A percentile compares a stretch with the other conserved stretches of the same genome.
These are phyloP conservation scores for Botrytis byssoidea DNA, from an alignment of 2,329 filamentous ascomycete species.

Conservation along the genomic window DNA sequence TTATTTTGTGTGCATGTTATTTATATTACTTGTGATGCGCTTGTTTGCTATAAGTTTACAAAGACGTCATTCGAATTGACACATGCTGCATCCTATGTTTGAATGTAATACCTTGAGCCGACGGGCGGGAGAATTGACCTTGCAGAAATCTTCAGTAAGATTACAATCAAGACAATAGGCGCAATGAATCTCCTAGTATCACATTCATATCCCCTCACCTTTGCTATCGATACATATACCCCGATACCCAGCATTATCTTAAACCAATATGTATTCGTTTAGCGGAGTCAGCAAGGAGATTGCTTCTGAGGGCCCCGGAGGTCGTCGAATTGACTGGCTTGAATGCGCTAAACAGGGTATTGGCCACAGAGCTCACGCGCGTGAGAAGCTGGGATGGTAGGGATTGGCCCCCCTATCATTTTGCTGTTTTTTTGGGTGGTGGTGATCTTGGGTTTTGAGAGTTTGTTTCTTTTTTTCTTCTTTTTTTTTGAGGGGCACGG, in stretches of 20 bases:
- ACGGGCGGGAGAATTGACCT: background rate
- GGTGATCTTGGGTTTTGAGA: background rate
- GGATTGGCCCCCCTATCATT: background rate
- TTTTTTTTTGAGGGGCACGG: no score
- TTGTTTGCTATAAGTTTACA: background rate
- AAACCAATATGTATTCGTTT: background rate
- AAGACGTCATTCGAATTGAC: background rate
- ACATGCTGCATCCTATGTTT: background rate
- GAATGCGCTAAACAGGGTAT: background rate
- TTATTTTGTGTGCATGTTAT: background rate
- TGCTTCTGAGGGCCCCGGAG: background rate
- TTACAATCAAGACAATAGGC: background rate
- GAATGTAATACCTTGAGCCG: background rate
- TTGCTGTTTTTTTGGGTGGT: background rate
- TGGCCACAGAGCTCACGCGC: background rate
- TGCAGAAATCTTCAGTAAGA: background rate
- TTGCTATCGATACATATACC: background rate
- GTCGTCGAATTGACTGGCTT: background rate
- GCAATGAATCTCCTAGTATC: background rate
- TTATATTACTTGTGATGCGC: background rate
- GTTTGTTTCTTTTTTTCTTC: no score
- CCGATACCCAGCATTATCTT: background rate
- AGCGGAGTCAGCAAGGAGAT: background rate
- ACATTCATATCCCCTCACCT: no score
- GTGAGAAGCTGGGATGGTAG: background rate